Conservation (phyloP, 1,284 basidiomycete genomes). For the Melanopsichium pennsylvanicum region DNA sequence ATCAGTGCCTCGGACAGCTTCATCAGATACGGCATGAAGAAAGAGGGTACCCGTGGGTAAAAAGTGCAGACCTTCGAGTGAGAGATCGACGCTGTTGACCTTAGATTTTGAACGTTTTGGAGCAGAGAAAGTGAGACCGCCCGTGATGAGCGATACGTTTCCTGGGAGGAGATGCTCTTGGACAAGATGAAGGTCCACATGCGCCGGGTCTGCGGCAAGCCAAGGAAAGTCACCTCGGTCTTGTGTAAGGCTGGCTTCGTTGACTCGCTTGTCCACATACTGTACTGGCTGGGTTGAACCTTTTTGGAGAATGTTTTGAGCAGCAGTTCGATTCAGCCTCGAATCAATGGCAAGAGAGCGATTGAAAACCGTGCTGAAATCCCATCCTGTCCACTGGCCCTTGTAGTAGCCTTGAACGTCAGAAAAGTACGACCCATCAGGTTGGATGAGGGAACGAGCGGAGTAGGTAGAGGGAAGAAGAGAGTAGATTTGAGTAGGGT, state of each 20-base stretch:
- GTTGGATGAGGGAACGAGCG: conserved; percentile 5
- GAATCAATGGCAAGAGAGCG: conserved; percentile 25
- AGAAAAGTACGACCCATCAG: conserved; percentile 30
- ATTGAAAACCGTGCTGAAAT: conserved; percentile 26
- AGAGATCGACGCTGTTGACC: conserved; percentile 37
- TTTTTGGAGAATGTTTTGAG: conserved; percentile 11
- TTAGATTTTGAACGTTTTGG: background rate
- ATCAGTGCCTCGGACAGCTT: conserved; percentile 22
- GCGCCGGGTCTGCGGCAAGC: conserved; percentile 8
- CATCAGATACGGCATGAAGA: conserved; percentile 9
- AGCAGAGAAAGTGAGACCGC: conserved; percentile 26
- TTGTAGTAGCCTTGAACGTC: conserved; percentile 41
- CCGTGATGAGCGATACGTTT: conserved; percentile 41
- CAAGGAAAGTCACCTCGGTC: conserved; percentile 29
- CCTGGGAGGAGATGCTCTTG: conserved; percentile 33
- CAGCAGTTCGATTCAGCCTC: conserved; percentile 14
- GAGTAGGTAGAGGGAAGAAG: conserved; percentile 17
- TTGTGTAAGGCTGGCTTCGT: background rate
- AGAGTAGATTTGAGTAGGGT: conserved; percentile 15
- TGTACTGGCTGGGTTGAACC: background rate
- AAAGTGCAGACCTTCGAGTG: conserved; percentile 51
- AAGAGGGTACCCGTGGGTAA: conserved; percentile 34
- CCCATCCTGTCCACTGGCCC: conserved; percentile 37
- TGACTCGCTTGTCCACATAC: conserved; percentile 21
- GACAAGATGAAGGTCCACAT: conserved; percentile 24